These are phyloP conservation scores for Lolium rigidum DNA, from an alignment of 176 grass and related monocot genomes.

Conservation along the genomic window DNA sequence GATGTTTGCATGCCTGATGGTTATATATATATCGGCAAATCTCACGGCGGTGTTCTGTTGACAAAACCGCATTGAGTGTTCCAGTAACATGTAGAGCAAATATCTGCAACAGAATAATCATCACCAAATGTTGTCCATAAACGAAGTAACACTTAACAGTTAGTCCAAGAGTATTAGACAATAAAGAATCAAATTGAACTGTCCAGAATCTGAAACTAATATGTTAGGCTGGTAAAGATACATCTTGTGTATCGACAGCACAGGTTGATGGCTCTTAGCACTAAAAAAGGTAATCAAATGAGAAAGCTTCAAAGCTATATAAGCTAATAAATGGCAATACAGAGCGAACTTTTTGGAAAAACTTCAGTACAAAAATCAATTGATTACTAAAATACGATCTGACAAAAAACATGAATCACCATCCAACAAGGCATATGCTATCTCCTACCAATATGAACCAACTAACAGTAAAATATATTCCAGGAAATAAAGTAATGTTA, in stretches of 20 bases:
- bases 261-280: not conserved
- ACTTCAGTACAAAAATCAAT: not conserved
- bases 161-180: not conserved
- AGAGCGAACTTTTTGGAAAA: not conserved
- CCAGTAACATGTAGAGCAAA: slow-evolving; percentile 45
- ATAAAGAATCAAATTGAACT: not conserved
- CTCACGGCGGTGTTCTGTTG: slow-evolving; percentile 37
- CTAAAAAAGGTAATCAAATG: not conserved
- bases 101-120: slow-evolving; percentile 31
- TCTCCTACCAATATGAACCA: not conserved
- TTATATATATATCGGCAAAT: slow-evolving; percentile 62
- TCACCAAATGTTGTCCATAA: not conserved
- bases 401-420: not conserved
- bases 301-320: not conserved
- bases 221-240: not conserved
- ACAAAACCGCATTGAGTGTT: slow-evolving; percentile 31
- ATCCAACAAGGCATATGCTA: not conserved
- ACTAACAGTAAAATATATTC: not conserved
- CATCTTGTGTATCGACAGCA: not conserved
- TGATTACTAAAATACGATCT: not conserved
- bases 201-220: not conserved
- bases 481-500: not conserved
- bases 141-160: not conserved
- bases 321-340: not conserved
- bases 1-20: slow-evolving; percentile 42